Conservation (phyloP, 2,329 filamentous ascomycete genomes). For the Aspergillus calidoustus region DNA sequence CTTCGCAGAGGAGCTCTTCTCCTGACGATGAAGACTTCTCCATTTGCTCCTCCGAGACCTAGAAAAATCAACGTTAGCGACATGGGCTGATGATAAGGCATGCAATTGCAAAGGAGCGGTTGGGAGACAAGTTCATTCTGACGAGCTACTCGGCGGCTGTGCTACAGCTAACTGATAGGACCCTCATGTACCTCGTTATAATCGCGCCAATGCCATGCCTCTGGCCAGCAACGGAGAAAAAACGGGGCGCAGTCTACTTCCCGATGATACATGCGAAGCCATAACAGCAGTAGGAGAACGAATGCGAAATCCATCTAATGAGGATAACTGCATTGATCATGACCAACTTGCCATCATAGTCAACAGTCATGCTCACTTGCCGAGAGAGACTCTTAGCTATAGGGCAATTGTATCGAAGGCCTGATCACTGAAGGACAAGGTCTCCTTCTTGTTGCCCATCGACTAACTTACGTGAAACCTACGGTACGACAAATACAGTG, state of each 20-base stretch:
- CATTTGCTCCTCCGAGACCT: conserved; percentile 38
- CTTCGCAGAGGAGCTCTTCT: conserved; percentile 34
- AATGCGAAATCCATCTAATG: conserved; percentile 43
- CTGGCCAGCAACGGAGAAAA: conserved; percentile 31
- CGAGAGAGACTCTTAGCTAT: conserved; percentile 45
- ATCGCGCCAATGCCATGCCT: conserved; percentile 40
- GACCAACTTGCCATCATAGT: background rate
- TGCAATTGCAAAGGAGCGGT: background rate
- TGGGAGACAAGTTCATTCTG: background rate
- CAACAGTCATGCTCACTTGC: conserved; percentile 7
- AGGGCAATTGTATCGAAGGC: conserved; percentile 65
- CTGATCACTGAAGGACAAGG: conserved; percentile 52
- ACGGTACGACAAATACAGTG: conserved; percentile 2
- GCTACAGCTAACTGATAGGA: conserved; percentile 1
- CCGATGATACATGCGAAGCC: conserved; percentile 20
- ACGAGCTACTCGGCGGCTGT: background rate
- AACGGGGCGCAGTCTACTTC: conserved; percentile 24
- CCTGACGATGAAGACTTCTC: conserved; percentile 24
- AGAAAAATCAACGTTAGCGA: conserved; percentile 21
- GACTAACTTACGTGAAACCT: background rate
- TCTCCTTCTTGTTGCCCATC: conserved; percentile 62
- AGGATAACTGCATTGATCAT: conserved; percentile 38
- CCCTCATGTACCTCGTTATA: conserved; percentile 41
- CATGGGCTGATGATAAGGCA: background rate
- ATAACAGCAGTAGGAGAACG: conserved; percentile 3